Evolutionary conservation across 2,329 filamentous ascomycete species (phyloP).

Genomic region (Beauveria caledonica): DNA sequence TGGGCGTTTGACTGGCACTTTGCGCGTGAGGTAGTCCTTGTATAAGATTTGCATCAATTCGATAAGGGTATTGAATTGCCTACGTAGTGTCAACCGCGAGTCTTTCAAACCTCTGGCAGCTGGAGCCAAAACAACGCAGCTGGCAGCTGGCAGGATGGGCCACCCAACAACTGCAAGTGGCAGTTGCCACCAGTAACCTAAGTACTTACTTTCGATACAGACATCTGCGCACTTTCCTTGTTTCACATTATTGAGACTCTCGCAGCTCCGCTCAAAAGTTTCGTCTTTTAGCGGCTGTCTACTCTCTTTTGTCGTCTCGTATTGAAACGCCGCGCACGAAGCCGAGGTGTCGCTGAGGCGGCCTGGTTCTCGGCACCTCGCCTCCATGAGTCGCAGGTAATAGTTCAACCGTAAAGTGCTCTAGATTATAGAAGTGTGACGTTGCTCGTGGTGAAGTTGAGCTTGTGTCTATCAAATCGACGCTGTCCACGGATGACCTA

Average conservation of each 20-base stretch:
- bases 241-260: background rate
- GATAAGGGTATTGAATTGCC: too few species aligned
- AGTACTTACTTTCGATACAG: background rate
- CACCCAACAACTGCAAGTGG: background rate
- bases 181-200: background rate
- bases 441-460: background rate
- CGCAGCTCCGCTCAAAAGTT: too few species aligned
- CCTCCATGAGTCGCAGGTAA: too few species aligned
- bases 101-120: background rate
- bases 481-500: conserved; percentile 29
- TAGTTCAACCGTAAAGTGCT: too few species aligned
- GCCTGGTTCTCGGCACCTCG: too few species aligned
- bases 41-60: background rate
- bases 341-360: too few species aligned
- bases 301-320: too few species aligned
- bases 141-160: background rate
- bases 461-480: conserved; percentile 32
- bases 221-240: background rate
- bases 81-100: background rate
- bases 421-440: background rate
- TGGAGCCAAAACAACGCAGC: background rate
- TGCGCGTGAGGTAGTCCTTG: too few species aligned
- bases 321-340: too few species aligned
- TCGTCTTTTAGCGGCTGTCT: too few species aligned
- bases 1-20: background rate